Percentiles rank a stretch among this genome's conserved stretches.
phyloP scores from a whole-genome alignment of 495 filamentous ascomycete species.

The Delitschia confertaspora region DNA sequence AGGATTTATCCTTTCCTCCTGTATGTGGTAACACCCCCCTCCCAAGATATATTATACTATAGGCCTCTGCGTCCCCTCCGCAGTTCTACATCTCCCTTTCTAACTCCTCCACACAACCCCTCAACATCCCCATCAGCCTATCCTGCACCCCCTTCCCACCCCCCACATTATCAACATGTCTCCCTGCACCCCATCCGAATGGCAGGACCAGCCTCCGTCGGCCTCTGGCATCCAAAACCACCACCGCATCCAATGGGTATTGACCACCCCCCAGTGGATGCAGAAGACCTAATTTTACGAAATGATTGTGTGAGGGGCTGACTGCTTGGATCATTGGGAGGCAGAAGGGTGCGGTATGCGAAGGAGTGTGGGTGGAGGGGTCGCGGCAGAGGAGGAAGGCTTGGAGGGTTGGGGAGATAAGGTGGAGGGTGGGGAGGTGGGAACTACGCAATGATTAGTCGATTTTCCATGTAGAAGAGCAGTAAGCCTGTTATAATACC shows the following conservation, averaged over 20 bases:
- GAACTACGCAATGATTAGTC: neutral
- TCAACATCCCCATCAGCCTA: conserved; percentile 28
- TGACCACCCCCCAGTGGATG: conserved; percentile 40
- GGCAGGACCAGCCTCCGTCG: conserved; percentile 36
- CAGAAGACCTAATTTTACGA: conserved; percentile 33
- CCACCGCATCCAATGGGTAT: conserved; percentile 36
- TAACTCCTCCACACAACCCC: conserved; percentile 28
- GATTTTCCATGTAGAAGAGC: too few relatives aligned
- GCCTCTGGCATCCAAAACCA: conserved; percentile 34
- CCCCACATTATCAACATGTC: conserved; percentile 19
- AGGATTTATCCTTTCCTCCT: too few relatives aligned
- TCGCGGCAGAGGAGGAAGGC: conserved; percentile 25
- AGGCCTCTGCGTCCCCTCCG: too few relatives aligned
- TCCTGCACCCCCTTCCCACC: conserved; percentile 24
- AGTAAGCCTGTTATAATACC: conserved; percentile 10
- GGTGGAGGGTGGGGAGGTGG: conserved; percentile 16
- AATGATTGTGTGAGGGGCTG: conserved; percentile 22
- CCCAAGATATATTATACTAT: too few relatives aligned
- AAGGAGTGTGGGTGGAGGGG: conserved; percentile 20
- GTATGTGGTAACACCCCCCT: too few relatives aligned
- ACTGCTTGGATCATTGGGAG: conserved; percentile 23
- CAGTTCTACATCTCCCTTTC: neutral
- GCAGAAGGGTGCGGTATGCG: conserved; percentile 6
- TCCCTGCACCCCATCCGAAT: conserved; percentile 37
- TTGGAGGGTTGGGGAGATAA: conserved; percentile 17